Percentiles rank a stretch among this genome's conserved stretches.
Conservation (phyloP, 108 stramenopile genomes). For the Poteriospumella lacustris region DNA sequence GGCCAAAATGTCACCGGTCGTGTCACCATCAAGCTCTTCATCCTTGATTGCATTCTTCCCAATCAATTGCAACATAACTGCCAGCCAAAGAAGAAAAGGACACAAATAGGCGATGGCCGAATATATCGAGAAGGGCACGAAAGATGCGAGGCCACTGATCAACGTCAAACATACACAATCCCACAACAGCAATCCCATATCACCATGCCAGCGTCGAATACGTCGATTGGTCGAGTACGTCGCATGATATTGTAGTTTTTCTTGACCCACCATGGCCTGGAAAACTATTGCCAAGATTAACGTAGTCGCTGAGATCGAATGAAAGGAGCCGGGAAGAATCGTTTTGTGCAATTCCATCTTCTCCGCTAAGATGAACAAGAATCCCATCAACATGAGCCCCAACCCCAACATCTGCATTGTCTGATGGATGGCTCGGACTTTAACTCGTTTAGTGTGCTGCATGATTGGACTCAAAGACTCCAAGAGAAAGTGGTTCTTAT, state of each 20-base stretch:
- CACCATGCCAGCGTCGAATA: conserved; percentile 10
- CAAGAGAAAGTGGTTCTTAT: background rate
- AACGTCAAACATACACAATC: background rate
- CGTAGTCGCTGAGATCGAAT: background rate
- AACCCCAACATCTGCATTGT: conserved; percentile 13
- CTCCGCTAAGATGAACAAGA: background rate
- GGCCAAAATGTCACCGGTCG: background rate
- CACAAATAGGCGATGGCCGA: background rate
- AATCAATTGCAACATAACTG: background rate
- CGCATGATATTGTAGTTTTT: background rate
- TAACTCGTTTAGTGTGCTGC: background rate
- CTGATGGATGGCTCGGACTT: conserved; percentile 19
- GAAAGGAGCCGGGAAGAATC: background rate
- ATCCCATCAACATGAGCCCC: background rate
- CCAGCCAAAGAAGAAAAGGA: background rate
- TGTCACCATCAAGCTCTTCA: background rate
- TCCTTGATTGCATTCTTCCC: background rate
- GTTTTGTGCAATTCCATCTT: background rate
- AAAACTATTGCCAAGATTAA: background rate
- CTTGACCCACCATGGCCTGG: background rate
- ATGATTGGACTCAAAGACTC: conserved; percentile 23
- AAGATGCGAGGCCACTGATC: background rate
- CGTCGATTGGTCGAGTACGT: background rate
- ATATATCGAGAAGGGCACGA: background rate
- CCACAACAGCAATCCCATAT: conserved; percentile 2